Evolutionary conservation across 192 early-diverging fungal genomes (phyloP), one percentile per base, ranked within the genome.

Genomic region (Entomortierella beljakovae): DNA sequence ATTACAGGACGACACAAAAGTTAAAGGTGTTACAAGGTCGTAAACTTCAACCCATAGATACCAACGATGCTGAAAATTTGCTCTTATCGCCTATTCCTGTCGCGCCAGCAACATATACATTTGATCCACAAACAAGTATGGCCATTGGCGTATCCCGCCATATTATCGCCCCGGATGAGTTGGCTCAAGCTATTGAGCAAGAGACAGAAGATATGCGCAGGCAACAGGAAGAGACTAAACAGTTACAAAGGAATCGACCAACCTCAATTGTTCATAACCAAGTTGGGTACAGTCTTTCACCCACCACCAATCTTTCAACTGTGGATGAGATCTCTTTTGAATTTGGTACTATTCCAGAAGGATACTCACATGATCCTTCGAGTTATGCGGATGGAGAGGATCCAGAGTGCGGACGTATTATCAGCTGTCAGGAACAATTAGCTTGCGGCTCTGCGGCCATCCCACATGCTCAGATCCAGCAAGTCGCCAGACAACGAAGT

Each of bases 1-100:
- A 79, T 64, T 62, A 79, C 22, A 29, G 75, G 16, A 70, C 75
- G 3, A 79, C 70, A 68, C 75, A 79, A 32, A 79, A 69, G 61
- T 42, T 79, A 0, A 61, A 79, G 8, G 71, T 31, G 4, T 33
- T 49, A 31, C 60, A 71, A 13, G 33, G 40, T 6, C 56, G 61
- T 38, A 72, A 72, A 49, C 25, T 9, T 6, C 43, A 54, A 26
- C 64, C 71, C 15, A 28, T n/a, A 6, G 15, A 34, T 6, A 57
- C 4, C 13, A 20, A 2, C 20, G 10, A 11, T 20, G 20, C 15
- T 46, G 20, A 20, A 20, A 20, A 20, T 46, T 46, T 20, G 43
- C 11, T 15, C 20, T 15, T 20, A 3, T 46, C 43, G 15, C 4
- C 43, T 40, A 40, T 40, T 29, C 53, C 53, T 29, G 9, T 22